Conservation (phyloP, 179 eudicot species). For the Monotropa hypopitys region DNA sequence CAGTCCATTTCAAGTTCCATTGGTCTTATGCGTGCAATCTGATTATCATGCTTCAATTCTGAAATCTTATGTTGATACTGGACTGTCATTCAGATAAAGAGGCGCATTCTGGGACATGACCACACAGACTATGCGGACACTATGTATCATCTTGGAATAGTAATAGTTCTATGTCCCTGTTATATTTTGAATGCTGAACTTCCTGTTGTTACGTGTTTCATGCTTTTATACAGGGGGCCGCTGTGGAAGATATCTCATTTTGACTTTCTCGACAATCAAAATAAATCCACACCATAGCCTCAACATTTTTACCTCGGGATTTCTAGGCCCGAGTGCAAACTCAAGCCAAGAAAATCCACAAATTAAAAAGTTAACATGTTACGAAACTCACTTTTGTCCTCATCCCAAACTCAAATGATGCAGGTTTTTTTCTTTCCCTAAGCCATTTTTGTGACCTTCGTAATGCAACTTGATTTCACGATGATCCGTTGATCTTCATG, state of each 20-base stretch:
- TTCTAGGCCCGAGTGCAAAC: neutral
- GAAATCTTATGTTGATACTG: conserved; percentile 3
- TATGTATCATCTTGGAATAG: conserved; percentile 92
- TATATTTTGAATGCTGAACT: neutral
- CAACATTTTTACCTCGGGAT: neutral
- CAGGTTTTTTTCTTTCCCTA: neutral
- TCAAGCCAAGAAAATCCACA: neutral
- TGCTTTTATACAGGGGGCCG: neutral
- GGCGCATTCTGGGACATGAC: conserved; percentile 67
- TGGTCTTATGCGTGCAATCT: neutral
- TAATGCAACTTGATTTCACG: neutral
- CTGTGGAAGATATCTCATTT: neutral
- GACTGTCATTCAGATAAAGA: conserved; percentile 53
- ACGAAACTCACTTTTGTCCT: neutral
- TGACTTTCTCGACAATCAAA: neutral
- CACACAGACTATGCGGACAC: conserved; percentile 88
- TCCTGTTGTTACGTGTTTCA: neutral
- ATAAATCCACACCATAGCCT: neutral
- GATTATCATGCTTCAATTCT: neutral
- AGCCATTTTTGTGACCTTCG: neutral
- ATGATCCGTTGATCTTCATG: neutral
- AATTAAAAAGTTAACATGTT: neutral
- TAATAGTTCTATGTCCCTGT: conserved; percentile 18
- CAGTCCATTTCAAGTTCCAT: neutral
- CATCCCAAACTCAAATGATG: neutral